These are phyloP conservation scores for Schizophyllum commune DNA, from an alignment of 1,284 basidiomycete species.

Conservation along the genomic window DNA sequence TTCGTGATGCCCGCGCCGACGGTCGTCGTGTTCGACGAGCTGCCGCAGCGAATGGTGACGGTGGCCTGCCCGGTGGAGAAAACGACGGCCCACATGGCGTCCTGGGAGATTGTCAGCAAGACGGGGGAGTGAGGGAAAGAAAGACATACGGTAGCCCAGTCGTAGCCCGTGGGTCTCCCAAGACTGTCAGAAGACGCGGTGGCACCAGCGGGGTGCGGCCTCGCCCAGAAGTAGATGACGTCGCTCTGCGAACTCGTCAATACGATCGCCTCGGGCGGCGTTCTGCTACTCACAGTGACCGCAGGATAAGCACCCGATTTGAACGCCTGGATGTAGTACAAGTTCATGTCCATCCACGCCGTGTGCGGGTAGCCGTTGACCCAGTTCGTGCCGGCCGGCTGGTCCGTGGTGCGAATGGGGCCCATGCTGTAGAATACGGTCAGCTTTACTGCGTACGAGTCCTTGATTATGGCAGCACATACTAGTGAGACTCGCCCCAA, in stretches of 20 bases:
- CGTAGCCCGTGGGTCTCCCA: slow-evolving; percentile 31
- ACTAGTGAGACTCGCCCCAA: slow-evolving; percentile 35
- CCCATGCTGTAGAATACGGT: slow-evolving; percentile 7
- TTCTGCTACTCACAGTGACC: slow-evolving; percentile 29
- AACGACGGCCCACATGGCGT: slow-evolving; percentile 43
- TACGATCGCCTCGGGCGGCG: too few relatives aligned
- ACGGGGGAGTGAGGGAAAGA: not conserved
- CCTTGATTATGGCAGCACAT: slow-evolving; percentile 7
- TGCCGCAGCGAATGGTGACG: slow-evolving; percentile 36
- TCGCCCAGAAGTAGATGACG: slow-evolving; percentile 53
- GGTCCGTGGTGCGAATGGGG: slow-evolving; percentile 1
- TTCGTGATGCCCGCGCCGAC: not conserved
- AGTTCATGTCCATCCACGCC: slow-evolving; percentile 37
- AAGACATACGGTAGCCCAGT: slow-evolving; percentile 30
- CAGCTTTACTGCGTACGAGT: not conserved
- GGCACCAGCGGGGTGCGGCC: slow-evolving; percentile 45
- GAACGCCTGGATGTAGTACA: slow-evolving; percentile 55
- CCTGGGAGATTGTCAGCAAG: slow-evolving; percentile 16
- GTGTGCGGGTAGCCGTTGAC: slow-evolving; percentile 28
- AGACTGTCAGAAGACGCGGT: slow-evolving; percentile 28
- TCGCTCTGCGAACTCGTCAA: slow-evolving; percentile 30
- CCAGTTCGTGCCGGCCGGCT: slow-evolving; percentile 13
- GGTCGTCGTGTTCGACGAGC: slow-evolving; percentile 19
- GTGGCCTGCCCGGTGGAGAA: slow-evolving; percentile 38
- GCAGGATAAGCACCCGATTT: slow-evolving; percentile 57